These are phyloP conservation scores for Aotearoamyces nothofagi DNA, from an alignment of 2,329 filamentous ascomycete genomes.

Conservation along the genomic window DNA sequence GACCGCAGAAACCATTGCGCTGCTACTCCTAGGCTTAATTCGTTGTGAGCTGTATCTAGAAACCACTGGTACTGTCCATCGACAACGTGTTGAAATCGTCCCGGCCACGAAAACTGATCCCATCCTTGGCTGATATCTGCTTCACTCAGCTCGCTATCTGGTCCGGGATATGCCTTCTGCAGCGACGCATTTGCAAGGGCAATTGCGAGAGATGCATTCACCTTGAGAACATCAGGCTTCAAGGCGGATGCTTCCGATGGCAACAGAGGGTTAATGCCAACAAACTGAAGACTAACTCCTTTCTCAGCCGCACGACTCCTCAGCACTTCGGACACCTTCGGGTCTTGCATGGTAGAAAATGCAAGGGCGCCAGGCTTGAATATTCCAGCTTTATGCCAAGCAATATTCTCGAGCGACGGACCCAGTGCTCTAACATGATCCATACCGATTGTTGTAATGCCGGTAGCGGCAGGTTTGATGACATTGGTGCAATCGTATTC, in stretches of 20 bases:
- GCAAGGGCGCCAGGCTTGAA: conserved; percentile 47
- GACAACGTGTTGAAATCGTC: conserved; percentile 51
- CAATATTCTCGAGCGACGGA: conserved; percentile 44
- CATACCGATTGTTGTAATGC: conserved; percentile 47
- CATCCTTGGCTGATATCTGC: conserved; percentile 45
- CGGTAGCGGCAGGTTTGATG: conserved; percentile 38
- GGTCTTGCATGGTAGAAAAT: conserved; percentile 37
- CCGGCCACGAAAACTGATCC: conserved; percentile 58
- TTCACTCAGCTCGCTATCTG: not conserved
- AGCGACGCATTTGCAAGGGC: conserved; percentile 34
- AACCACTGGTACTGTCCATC: conserved; percentile 22
- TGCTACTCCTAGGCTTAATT: conserved; percentile 70
- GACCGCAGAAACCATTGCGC: conserved; percentile 58
- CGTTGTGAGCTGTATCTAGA: conserved; percentile 16
- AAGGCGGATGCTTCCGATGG: conserved; percentile 19
- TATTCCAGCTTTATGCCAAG: conserved; percentile 60
- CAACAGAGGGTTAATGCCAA: conserved; percentile 7
- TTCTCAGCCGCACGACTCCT: conserved; percentile 30
- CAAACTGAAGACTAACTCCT: conserved; percentile 23
- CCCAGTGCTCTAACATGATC: conserved; percentile 51
- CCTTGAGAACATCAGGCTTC: conserved; percentile 36
- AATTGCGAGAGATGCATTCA: conserved; percentile 34
- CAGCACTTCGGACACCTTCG: conserved; percentile 28
- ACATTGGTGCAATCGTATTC: conserved; percentile 55
- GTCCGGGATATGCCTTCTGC: conserved; percentile 14